Conservation (phyloP, 306 rosid genomes). For the Prosopis cineraria region DNA sequence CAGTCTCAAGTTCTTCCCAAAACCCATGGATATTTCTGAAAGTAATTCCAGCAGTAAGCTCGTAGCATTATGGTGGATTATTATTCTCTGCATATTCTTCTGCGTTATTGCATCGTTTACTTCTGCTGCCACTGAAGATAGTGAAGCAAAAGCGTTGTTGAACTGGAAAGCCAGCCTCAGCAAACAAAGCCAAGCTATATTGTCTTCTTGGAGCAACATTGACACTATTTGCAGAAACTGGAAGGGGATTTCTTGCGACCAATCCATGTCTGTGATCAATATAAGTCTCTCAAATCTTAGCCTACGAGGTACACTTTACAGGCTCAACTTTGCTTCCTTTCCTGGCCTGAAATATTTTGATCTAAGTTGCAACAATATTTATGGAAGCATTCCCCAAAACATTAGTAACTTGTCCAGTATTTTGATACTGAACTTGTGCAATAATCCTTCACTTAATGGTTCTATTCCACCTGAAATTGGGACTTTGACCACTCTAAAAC, state of each 20-base stretch:
- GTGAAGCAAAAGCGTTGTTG: background rate
- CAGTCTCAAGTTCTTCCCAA: too few species aligned
- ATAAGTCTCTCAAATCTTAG: background rate
- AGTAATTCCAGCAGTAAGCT: too few species aligned
- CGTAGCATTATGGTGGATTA: background rate
- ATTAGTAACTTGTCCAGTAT: background rate
- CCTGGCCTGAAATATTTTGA: background rate
- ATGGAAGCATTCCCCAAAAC: background rate
- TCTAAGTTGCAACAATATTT: background rate
- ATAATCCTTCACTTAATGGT: background rate
- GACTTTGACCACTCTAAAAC: background rate
- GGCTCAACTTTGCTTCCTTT: background rate
- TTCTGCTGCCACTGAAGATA: background rate
- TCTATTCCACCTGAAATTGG: background rate
- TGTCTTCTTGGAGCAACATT: background rate
- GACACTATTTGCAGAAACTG: background rate
- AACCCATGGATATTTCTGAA: too few species aligned
- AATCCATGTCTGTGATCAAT: background rate
- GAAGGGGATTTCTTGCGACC: background rate
- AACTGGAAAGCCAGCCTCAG: background rate
- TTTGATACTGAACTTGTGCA: background rate
- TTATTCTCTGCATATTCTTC: background rate
- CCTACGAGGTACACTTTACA: background rate
- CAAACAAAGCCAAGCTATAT: background rate
- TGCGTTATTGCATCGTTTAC: too few species aligned